Evolutionary conservation across 1,284 basidiomycete species (phyloP), one percentile per base, ranked within the genome.

Genomic region (Thelephora terrestris): DNA sequence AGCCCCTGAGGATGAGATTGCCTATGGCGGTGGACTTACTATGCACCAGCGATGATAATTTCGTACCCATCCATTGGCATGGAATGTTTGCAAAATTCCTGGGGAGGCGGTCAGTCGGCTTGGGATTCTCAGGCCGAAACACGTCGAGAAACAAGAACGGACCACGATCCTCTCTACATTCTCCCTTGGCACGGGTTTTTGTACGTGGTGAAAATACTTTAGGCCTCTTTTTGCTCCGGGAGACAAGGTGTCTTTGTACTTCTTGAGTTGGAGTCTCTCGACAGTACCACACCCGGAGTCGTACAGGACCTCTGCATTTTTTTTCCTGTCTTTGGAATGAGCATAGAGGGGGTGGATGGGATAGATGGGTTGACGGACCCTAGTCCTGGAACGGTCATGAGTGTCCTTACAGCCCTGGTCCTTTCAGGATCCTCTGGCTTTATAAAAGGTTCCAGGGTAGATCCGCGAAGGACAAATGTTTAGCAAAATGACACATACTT

Each of bases 31-130:
- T 17, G 20, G 5, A 61, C 78, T 58, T 55, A 81, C 78, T 78
- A 75, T 57, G 67, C 66, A 14, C 78, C 79, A 0, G 65, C 64
- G 17, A 76, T 55, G 20, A 68, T 53, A 18, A 75, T 49, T 50
- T 76, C 70, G 52, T 25, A 25, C 5, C 16, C 39, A 12, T 21
- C 18, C 17, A 42, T 23, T 23, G 39, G 21, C 21, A 42, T 10
- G 18, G 21, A 42, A 42, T 21, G 16, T 42, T 42, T 42, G 25
- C 39, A 42, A n/a, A 42, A 42, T 23, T 42, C 39, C 39, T 42
- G 39, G 16, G 5, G n/a, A 70, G 74, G 34, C 67, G 67, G n/a
- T 21, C 35, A 36, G 20, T 32, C 40, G 45, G 42, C 38, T 43
- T 43, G 52, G 61, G 59, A 56, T 61, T 53, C 7, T 18, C 38